A percentile compares a stretch with the other conserved stretches of the same genome.
Conservation (phyloP, 2,329 filamentous ascomycete genomes). For the Dactylonectria estremocensis region DNA sequence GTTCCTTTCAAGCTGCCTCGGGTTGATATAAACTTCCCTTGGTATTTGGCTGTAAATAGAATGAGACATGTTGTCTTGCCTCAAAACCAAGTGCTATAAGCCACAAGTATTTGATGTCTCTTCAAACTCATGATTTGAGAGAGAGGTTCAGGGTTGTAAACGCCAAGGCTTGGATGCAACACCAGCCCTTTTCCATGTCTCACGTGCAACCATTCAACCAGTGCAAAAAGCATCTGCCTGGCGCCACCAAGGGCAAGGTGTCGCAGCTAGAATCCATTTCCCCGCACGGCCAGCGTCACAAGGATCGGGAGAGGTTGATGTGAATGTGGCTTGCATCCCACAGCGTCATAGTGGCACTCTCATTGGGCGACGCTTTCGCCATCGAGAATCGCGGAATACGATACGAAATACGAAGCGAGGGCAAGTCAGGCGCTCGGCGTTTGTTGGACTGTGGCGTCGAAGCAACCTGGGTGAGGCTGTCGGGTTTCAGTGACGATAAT, state of each 20-base stretch:
- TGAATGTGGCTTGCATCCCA: constrained; percentile 11
- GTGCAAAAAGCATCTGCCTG: not conserved
- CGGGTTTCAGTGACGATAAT: too few relatives aligned
- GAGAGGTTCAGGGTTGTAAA: too few relatives aligned
- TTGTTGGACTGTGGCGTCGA: not conserved
- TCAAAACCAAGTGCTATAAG: too few relatives aligned
- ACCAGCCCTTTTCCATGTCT: too few relatives aligned
- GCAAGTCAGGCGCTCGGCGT: not conserved
- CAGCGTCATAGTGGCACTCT: not conserved
- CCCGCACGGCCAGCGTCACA: not conserved
- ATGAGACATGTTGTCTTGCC: too few relatives aligned
- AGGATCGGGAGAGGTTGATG: constrained; percentile 20
- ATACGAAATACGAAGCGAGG: constrained; percentile 26
- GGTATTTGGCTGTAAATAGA: too few relatives aligned
- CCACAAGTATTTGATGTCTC: too few relatives aligned
- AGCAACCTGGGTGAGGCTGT: not conserved
- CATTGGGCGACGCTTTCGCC: constrained; percentile 14
- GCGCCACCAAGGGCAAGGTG: not conserved
- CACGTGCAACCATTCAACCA: constrained; percentile 23
- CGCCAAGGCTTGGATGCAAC: too few relatives aligned
- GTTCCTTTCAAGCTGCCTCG: too few relatives aligned
- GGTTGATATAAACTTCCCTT: too few relatives aligned
- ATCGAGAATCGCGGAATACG: constrained; percentile 20
- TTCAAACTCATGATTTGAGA: too few relatives aligned
- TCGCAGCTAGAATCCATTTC: not conserved